A percentile compares a stretch with the other conserved stretches of the same genome.
Evolutionary conservation across 192 early-diverging fungal species (phyloP).

Genomic region (Entomortierella beljakovae): DNA sequence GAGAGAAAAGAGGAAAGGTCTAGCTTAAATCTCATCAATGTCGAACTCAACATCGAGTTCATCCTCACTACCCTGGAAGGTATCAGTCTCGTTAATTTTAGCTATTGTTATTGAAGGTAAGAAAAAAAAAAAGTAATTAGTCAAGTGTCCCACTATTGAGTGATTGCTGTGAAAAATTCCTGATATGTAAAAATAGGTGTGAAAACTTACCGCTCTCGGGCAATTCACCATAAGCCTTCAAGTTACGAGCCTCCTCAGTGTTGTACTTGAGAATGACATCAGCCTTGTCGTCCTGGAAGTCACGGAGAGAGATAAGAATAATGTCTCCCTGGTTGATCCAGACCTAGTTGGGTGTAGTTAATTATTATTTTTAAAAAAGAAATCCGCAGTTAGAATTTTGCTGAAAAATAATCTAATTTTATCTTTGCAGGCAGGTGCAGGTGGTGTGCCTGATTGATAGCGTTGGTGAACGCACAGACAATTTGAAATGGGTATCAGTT

Average conservation of each 20-base stretch:
- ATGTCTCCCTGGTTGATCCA: constrained; percentile 95
- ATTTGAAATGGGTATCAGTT: not conserved
- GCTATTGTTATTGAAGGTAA: constrained; percentile 32
- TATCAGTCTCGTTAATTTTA: constrained; percentile 88
- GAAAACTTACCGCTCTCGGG: constrained; percentile 77
- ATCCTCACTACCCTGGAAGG: constrained; percentile 71
- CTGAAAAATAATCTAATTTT: not conserved
- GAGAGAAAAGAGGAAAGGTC: constrained; percentile 6
- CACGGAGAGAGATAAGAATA: constrained; percentile 88
- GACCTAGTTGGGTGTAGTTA: constrained; percentile 50
- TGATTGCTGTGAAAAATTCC: not conserved
- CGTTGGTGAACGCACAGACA: constrained; percentile 13
- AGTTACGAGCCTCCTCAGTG: constrained; percentile 92
- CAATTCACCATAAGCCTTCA: constrained; percentile 96
- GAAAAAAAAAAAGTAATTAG: not conserved
- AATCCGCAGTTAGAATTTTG: not conserved
- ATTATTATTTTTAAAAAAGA: not conserved
- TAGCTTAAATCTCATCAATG: constrained; percentile 82
- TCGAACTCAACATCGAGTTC: constrained; percentile 91
- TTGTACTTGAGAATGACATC: constrained; percentile 98
- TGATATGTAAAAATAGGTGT: no score
- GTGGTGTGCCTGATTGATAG: constrained; percentile 3
- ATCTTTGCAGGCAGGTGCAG: not conserved
- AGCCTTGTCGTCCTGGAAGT: constrained; percentile 93
- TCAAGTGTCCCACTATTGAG: not conserved